Evolutionary conservation across 2,329 filamentous ascomycete genomes (phyloP), one percentile per base, ranked within the genome.

Genomic region (Epichloe glyceriae): DNA sequence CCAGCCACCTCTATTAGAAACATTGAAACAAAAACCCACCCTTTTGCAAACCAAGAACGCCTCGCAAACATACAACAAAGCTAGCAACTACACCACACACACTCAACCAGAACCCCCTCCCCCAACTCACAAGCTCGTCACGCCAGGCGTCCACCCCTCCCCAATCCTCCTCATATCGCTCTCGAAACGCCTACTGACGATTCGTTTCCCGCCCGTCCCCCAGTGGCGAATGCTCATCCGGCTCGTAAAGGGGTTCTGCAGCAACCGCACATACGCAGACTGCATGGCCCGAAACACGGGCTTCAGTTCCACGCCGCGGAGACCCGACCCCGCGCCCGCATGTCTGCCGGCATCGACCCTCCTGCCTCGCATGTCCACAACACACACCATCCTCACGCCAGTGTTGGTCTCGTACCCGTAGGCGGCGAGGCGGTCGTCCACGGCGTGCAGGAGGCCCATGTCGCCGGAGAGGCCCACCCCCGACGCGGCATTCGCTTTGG

Each of bases 391-490:
- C 64, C 91, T 90, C 56, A 95, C 82, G 40, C 89, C 89, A 26
- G 93, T 97, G 68, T 95, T 97, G 51, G 93, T 96, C 68, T 97
- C 80, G 81, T 88, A 96, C 61, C 93, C 93, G 71, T 97, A 98
- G 58, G 89, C 86, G 37, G 90, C 89, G 45, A 97, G 77, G 26
- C 90, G 80, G 70, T 98, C 91, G 71, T 97, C 93, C 53, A 97
- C 77, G 53, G 90, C 89, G 70, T 97, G 91, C 47, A 98, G 77
- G 12, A 97, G 79, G 33, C 93, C 91, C 57, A 93, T 84, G 65
- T 97, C 91, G 59, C 93, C 89, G 47, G 88, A 86, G 42, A 80
- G 68, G 8, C 73, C 72, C 26, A 69, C 67, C 43, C 67, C 67
- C 19, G 64, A 61, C 50, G 69, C 66, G 20, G 78, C 79, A 60